phyloP scores from a whole-genome alignment of 1,284 basidiomycete species.

The Leccinum solheimii region DNA sequence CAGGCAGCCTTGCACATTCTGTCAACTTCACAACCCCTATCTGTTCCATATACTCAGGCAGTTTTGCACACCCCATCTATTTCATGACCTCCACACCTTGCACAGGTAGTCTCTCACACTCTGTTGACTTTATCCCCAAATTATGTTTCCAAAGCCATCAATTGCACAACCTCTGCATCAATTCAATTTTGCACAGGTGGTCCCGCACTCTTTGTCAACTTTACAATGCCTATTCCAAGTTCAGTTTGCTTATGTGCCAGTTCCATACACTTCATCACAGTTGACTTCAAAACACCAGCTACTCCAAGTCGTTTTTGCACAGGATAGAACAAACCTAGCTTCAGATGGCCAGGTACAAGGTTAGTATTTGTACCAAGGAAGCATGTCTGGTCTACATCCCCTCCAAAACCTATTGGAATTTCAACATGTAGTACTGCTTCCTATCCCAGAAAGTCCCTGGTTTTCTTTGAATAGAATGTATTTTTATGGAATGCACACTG shows the following conservation, averaged over 20 bases:
- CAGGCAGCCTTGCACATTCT: too few relatives aligned
- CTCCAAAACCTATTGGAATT: neutral
- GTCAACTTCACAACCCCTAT: too few relatives aligned
- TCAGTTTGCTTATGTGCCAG: neutral
- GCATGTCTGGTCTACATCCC: neutral
- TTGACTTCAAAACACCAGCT: neutral
- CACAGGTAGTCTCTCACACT: too few relatives aligned
- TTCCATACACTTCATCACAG: neutral
- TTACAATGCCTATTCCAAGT: neutral
- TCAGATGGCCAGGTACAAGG: neutral
- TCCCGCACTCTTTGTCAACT: too few relatives aligned
- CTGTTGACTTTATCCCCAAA: too few relatives aligned
- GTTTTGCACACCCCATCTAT: too few relatives aligned
- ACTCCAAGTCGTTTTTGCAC: neutral
- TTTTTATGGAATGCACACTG: neutral
- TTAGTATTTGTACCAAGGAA: neutral
- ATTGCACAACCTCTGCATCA: too few relatives aligned
- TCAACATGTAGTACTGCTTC: neutral
- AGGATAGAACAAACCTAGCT: neutral
- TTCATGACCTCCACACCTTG: too few relatives aligned
- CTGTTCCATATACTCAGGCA: too few relatives aligned
- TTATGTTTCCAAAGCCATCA: too few relatives aligned
- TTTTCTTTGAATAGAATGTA: neutral
- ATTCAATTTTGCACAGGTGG: too few relatives aligned
- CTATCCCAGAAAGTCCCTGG: neutral